Percentiles rank a stretch among this genome's conserved stretches.
Conservation (phyloP, 345 rosid species). For the Salix exigua region DNA sequence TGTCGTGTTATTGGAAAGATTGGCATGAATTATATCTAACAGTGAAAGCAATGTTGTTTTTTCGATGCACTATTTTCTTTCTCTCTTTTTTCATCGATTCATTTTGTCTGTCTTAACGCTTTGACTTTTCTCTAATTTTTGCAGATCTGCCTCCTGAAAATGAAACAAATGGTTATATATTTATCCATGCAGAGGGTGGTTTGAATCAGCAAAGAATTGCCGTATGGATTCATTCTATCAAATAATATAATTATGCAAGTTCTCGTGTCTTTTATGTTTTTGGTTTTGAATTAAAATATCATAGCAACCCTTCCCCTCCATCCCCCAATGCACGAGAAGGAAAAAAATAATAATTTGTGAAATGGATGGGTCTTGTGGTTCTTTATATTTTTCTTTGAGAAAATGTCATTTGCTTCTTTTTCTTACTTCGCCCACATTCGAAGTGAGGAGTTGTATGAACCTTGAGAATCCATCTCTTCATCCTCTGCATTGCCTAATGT, state of each 20-base stretch:
- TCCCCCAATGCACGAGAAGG: background rate
- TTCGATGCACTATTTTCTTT: background rate
- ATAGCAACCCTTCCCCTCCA: background rate
- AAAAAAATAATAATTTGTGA: background rate
- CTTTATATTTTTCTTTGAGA: too few species aligned
- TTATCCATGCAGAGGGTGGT: conserved; percentile 99
- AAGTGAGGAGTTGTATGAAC: too few species aligned
- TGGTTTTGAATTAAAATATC: background rate
- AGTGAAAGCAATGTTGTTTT: background rate
- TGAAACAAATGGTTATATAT: conserved; percentile 91
- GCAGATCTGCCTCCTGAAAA: conserved; percentile 91
- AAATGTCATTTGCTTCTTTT: too few species aligned
- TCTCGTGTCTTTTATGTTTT: background rate
- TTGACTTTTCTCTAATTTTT: conserved; percentile 16
- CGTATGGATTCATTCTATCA: conserved; percentile 46
- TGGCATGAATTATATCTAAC: background rate
- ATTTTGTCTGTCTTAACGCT: background rate
- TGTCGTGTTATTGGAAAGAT: background rate
- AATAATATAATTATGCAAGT: conserved; percentile 8
- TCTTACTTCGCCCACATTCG: too few species aligned
- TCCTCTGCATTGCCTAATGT: too few species aligned
- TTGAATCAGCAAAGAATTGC: conserved; percentile 98
- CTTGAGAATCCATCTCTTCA: too few species aligned
- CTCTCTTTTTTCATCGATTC: background rate
- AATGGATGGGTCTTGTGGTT: too few species aligned